These are phyloP conservation scores for Xylaria sp. DNA, from an alignment of 2,329 filamentous ascomycete species.

Conservation along the genomic window DNA sequence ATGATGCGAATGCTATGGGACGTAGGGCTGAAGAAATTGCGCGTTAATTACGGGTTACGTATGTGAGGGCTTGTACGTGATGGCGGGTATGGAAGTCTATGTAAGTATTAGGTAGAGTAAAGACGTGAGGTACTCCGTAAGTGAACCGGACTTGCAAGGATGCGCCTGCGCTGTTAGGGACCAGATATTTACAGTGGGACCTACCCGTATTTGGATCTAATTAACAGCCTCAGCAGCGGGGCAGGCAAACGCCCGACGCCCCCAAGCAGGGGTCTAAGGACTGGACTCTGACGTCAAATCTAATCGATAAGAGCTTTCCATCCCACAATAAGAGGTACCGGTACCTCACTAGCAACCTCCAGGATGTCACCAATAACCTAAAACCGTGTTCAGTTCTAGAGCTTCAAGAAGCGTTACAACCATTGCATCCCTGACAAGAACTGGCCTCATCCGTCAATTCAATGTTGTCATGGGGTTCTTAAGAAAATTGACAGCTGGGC, in stretches of 20 bases:
- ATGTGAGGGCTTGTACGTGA: background rate
- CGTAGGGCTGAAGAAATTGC: slow-evolving; percentile 10
- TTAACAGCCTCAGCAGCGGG: slow-evolving; percentile 1
- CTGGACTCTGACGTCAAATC: slow-evolving; percentile 40
- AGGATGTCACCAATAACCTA: slow-evolving; percentile 32
- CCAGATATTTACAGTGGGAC: slow-evolving; percentile 36
- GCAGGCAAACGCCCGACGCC: background rate
- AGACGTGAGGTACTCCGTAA: slow-evolving; percentile 3
- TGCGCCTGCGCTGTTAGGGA: slow-evolving; percentile 12
- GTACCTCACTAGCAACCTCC: slow-evolving; percentile 3
- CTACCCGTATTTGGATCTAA: background rate
- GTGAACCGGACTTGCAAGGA: background rate
- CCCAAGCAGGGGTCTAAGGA: background rate
- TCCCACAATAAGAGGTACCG: slow-evolving; percentile 27
- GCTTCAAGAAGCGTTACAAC: background rate
- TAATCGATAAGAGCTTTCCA: slow-evolving; percentile 38
- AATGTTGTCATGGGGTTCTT: slow-evolving; percentile 46
- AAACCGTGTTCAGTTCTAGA: slow-evolving; percentile 45
- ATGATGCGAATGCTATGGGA: slow-evolving; percentile 48
- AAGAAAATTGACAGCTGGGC: slow-evolving; percentile 48
- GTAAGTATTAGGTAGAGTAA: background rate
- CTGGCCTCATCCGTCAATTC: slow-evolving; percentile 20
- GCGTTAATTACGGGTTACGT: background rate
- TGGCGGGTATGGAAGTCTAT: background rate
- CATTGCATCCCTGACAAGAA: background rate